Evolutionary conservation across 106 monocot genomes (phyloP).

Genomic region (Phalaenopsis equestris): DNA sequence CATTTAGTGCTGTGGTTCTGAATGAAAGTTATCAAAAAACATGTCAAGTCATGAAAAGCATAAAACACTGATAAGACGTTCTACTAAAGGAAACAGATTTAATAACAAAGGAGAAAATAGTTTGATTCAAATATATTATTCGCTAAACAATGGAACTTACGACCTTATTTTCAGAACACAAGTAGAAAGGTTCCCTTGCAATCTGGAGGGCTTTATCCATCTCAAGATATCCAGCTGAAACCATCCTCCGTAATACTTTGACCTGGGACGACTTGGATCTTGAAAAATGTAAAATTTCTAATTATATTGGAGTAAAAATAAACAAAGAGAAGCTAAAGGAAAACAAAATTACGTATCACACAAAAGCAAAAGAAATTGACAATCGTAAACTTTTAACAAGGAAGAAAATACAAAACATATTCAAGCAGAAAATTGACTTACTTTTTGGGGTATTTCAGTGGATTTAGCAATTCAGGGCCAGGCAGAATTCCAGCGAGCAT

Average conservation of each 20-base stretch:
- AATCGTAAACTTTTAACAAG: background rate
- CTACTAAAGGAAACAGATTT: too few relatives aligned
- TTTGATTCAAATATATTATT: background rate
- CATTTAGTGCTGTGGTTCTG: too few relatives aligned
- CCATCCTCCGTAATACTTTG: constrained; percentile 33
- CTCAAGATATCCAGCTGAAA: constrained; percentile 26
- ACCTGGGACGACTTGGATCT: constrained; percentile 26
- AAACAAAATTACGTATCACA: background rate
- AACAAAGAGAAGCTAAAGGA: too few relatives aligned
- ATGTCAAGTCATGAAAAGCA: too few relatives aligned
- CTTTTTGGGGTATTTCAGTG: constrained; percentile 20
- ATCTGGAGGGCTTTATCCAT: constrained; percentile 18
- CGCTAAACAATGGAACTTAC: background rate
- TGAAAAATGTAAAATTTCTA: constrained; percentile 3
- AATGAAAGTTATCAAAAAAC: too few relatives aligned
- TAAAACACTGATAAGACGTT: too few relatives aligned
- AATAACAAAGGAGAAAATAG: background rate
- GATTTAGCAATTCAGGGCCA: constrained; percentile 27
- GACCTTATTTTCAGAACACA: constrained; percentile 12
- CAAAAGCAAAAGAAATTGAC: background rate
- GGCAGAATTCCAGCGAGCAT: constrained; percentile 46
- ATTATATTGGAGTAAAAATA: background rate
- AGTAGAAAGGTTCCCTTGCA: constrained; percentile 24
- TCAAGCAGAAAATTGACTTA: constrained; percentile 1
- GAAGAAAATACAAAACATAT: background rate